These are phyloP conservation scores for Sugiyamaella xylanicola DNA, from an alignment of 1,139 yeast genomes.

Conservation along the genomic window DNA sequence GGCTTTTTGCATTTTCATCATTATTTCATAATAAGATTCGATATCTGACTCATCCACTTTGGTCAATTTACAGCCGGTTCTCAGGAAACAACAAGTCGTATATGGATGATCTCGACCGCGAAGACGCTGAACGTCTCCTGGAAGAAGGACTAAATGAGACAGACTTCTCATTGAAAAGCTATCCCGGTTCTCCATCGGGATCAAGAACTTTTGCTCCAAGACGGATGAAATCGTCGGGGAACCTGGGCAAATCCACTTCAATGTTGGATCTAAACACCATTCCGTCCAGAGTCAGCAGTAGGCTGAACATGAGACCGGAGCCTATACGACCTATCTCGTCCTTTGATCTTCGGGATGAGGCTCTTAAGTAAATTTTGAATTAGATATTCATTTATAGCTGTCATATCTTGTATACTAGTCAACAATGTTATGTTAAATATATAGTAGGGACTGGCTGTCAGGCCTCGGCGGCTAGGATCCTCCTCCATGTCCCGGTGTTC, in stretches of 20 bases:
- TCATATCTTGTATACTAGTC: too few relatives aligned
- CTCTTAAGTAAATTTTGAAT: not conserved
- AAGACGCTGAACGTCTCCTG: slow-evolving; percentile 20
- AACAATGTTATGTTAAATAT: too few relatives aligned
- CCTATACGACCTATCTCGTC: slow-evolving; percentile 21
- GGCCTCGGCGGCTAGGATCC: too few relatives aligned
- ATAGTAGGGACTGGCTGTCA: too few relatives aligned
- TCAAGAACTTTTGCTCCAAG: slow-evolving; percentile 20
- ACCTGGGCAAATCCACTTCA: slow-evolving; percentile 35
- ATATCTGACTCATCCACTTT: slow-evolving; percentile 12
- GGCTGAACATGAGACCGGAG: slow-evolving; percentile 29
- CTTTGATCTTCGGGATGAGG: slow-evolving; percentile 20
- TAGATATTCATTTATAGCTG: not conserved
- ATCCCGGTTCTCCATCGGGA: slow-evolving; percentile 23
- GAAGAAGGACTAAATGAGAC: slow-evolving; percentile 24
- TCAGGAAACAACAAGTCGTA: slow-evolving; percentile 14
- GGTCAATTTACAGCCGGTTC: not conserved
- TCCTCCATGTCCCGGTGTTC: too few relatives aligned
- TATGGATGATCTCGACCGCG: slow-evolving; percentile 1
- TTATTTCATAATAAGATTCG: slow-evolving; percentile 17
- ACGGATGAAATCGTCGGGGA: slow-evolving; percentile 19
- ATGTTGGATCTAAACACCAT: slow-evolving; percentile 33
- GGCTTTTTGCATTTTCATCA: slow-evolving; percentile 8
- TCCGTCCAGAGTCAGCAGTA: slow-evolving; percentile 32
- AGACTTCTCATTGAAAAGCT: slow-evolving; percentile 18